Evolutionary conservation across 2,329 filamentous ascomycete genomes (phyloP), one percentile per base, ranked within the genome.

Genomic region (Monosporascus sp.): DNA sequence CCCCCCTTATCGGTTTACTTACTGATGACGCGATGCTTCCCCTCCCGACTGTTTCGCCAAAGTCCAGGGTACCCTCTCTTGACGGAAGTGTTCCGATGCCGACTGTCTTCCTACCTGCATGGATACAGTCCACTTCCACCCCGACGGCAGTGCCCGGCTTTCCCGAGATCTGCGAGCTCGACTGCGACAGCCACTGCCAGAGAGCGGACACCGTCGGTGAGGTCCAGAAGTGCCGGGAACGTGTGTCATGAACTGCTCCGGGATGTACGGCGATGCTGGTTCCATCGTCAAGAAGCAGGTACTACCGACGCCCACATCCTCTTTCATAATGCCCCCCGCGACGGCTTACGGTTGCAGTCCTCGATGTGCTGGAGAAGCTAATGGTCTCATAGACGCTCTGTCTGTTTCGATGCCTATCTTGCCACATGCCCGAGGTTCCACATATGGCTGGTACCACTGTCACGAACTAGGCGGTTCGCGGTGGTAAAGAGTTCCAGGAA

Each of bases 151-250:
- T 15, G 14, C n/a, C 40, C 3, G 35, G 9, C 17, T 31, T 15
- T 18, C n/a, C 38, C 22, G 24, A 6, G 15, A n/a, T 35, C 28
- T 59, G 58, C 51, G 47, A 56, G 50, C 49, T 43, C 35, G 48
- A 55, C n/a, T 57, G 58, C 49, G 44, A 18, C 5, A 49, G 51
- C 37, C 54, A 57, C 49, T 57, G 53, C 44, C 51, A 59, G 49
- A 52, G 46, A 53, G 44, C 52, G 1, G 51, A 45, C 41, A 53
- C 56, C 22, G 57, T 49, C 3, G 20, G 50, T 18, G 9, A 18
- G 6, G 49, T 55, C 7, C 50, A 43, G 7, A 49, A 56, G 24
- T 58, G 58, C 50, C 15, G 55, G 11, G 55, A 50, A 37, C 37
- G 3, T 59, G 56, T 53, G 51, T 51, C 37, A 45, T 48, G 24